Evolutionary conservation across 805 yeast species (phyloP), one percentile per base, ranked within the genome.

Genomic region (Zygotorulaspora sp.): DNA sequence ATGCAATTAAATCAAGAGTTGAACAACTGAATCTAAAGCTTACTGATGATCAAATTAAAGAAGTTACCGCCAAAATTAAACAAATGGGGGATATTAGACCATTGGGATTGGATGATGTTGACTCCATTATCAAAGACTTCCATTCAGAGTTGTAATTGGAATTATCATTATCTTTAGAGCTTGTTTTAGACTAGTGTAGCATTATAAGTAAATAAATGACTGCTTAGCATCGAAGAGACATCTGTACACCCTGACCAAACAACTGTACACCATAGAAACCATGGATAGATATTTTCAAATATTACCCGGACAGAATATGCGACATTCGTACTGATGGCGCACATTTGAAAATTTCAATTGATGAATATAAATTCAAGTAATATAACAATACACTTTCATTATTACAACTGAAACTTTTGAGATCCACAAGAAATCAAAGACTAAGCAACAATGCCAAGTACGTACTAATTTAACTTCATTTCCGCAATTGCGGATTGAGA

Each of bases 1-100:
- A 90, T 67, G 97, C 97, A 35, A 90, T 90, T 74, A 90, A 90
- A 73, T 80, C 95, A 34, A 83, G 98, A 68, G 97, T 92, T 41
- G 98, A 90, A 64, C 98, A 90, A 69, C 77, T 90, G 70, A 89
- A 92, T 67, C 74, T 90, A 68, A 72, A 82, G 54, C 72, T 90
- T 61, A 79, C 92, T 35, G 98, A 90, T 61, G 92, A 81, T 50
- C 97, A 90, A 74, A 74, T 86, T 67, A 90, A 92, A 75, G 96
- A 87, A 63, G 95, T 92, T 47, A 90, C 98, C 24, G 72, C 76
- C 49, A 90, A 90, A 72, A 89, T 90, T 66, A 90, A 90, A 74
- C 74, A 79, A 67, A 76, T 90, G 58, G 98, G 97, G 51, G 98
- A 90, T 63, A 88, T 92, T 43, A 79, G 97, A 67, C 92, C 87